Evolutionary conservation across 2,329 filamentous ascomycete species (phyloP), one percentile per base, ranked within the genome.

Genomic region (Pseudocercospora fijiensis): DNA sequence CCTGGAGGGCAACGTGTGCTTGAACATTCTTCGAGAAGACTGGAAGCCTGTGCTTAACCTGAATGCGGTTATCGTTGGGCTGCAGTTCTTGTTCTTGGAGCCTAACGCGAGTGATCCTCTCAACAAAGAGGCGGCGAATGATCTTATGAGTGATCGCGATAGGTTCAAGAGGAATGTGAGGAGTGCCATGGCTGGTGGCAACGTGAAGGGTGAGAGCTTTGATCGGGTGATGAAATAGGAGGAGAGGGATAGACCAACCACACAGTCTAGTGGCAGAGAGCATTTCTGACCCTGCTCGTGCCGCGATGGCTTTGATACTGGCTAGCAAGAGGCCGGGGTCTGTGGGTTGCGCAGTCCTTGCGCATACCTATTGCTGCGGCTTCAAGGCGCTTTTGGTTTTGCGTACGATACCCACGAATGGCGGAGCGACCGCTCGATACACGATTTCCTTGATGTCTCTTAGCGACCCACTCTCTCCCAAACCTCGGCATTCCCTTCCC

Each of bases 21-120:
- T 99, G 74, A 99, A 99, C 78, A 99, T 99, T 73, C 79, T 99
- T 74, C 84, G 95, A 66, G 95, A 99, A 81, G 95, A 99, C 81
- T 99, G 95, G 95, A 99, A 98, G 83, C 95, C 95, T 0, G 95
- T 99, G 51, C 81, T 99, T 76, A 98, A 98, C 77, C 79, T 99
- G 76, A 97, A 98, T 76, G 93, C 95, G 16, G 92, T 98, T 45
- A 95, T 99, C 70, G 92, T 98, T 59, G 95, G 95, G 47, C 80
- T 99, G 76, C 78, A 96, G 89, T 98, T 98, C 76, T 84, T 99
- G 58, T 99, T 99, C 84, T 88, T 98, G 67, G 95, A 99, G 77
- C 95, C 95, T 18, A 99, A 99, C 75, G 92, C 95, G 9, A 93
- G 90, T 56, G 95, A 99, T 75, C 95, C 95, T n/a, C 82, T 99